These are phyloP conservation scores for Teratosphaeria viscida DNA, from an alignment of 2,329 filamentous ascomycete genomes.

Conservation along the genomic window DNA sequence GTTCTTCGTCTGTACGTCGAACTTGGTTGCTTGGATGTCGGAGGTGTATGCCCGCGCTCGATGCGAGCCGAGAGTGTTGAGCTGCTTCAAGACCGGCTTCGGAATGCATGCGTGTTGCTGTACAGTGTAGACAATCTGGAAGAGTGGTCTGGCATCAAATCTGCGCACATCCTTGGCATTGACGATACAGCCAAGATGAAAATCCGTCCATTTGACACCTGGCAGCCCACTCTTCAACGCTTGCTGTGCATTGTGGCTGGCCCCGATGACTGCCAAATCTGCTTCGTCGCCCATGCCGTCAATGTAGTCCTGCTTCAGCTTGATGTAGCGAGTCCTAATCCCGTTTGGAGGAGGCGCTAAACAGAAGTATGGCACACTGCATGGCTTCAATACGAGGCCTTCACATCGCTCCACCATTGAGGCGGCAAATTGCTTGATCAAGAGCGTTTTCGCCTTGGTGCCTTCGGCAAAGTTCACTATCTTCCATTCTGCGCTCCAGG, in stretches of 20 bases:
- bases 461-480: slow-evolving; percentile 54
- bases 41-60: slow-evolving; percentile 22
- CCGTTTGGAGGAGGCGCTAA: slow-evolving; percentile 10
- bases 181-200: slow-evolving; percentile 64
- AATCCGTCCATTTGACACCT: slow-evolving; percentile 58
- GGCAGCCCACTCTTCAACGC: slow-evolving; percentile 46
- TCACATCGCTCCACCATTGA: slow-evolving; percentile 59
- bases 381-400: slow-evolving; percentile 69
- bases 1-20: slow-evolving; percentile 11
- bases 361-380: slow-evolving; percentile 63
- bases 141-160: slow-evolving; percentile 45
- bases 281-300: slow-evolving; percentile 67
- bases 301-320: slow-evolving; percentile 82
- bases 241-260: slow-evolving; percentile 55
- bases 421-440: slow-evolving; percentile 56
- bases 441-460: slow-evolving; percentile 38
- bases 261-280: slow-evolving; percentile 73
- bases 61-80: slow-evolving; percentile 33
- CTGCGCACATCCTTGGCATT: slow-evolving; percentile 53
- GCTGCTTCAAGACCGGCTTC: slow-evolving; percentile 31
- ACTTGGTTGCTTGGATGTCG: slow-evolving; percentile 9
- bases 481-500: slow-evolving; percentile 56
- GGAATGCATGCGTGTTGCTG: slow-evolving; percentile 38
- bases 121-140: slow-evolving; percentile 52
- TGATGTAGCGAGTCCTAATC: slow-evolving; percentile 46